Evolutionary conservation across 1,284 basidiomycete genomes (phyloP).

Genomic region (Ganoderma leucocontextum): DNA sequence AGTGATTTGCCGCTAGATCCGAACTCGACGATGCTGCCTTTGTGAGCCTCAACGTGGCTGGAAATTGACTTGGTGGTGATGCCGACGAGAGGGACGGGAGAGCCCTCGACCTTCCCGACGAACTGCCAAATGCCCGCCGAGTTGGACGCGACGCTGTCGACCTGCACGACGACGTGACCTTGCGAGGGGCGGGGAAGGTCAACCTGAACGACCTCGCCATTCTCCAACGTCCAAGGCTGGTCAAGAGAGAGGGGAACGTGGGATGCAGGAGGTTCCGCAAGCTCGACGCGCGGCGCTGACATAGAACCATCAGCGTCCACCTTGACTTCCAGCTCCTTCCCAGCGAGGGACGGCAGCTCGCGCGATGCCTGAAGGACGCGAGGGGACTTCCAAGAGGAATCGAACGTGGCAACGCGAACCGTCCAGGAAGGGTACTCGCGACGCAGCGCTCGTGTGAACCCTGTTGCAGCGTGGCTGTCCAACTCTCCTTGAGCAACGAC

Average conservation of each 20-base stretch:
- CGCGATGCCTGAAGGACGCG: background rate
- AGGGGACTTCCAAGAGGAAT: conserved; percentile 11
- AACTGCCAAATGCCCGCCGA: conserved; percentile 21
- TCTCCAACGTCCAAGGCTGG: conserved; percentile 25
- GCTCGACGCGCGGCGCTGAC: conserved; percentile 23
- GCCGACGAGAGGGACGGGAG: conserved; percentile 20
- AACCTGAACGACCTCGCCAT: conserved; percentile 13
- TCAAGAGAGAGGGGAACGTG: conserved; percentile 7
- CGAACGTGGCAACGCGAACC: conserved; percentile 28
- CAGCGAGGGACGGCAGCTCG: background rate
- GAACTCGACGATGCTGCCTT: conserved; percentile 12
- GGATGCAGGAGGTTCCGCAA: conserved; percentile 1
- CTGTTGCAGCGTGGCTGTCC: conserved; percentile 30
- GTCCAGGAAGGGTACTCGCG: conserved; percentile 32
- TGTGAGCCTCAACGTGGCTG: conserved; percentile 24
- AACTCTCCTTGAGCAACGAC: conserved; percentile 25
- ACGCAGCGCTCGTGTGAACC: conserved; percentile 31
- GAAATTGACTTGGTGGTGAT: conserved; percentile 18
- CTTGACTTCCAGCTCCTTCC: conserved; percentile 22
- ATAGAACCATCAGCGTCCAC: conserved; percentile 20
- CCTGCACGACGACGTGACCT: conserved; percentile 24
- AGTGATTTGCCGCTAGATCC: background rate
- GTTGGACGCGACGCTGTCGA: conserved; percentile 17
- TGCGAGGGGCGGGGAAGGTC: conserved; percentile 8
- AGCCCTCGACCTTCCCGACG: conserved; percentile 18